Conservation (phyloP, 2,329 filamentous ascomycete genomes). For the Xylariales sp. region DNA sequence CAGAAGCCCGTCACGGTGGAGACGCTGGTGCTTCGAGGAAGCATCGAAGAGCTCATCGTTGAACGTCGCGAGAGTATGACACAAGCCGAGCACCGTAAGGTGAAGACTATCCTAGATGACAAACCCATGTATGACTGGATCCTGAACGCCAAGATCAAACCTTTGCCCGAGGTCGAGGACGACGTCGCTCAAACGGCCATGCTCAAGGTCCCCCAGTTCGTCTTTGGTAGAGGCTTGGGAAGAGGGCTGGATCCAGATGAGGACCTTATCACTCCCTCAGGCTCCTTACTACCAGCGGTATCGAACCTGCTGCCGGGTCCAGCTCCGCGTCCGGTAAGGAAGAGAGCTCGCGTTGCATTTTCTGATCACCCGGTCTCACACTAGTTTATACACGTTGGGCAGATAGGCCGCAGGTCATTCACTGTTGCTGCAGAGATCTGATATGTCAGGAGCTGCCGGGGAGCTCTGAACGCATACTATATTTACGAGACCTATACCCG, state of each 20-base stretch:
- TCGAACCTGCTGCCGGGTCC: no score
- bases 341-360: no score
- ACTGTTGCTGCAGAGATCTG: no score
- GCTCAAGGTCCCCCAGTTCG: constrained; percentile 38
- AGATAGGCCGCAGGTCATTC: no score
- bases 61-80: constrained; percentile 71
- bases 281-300: no score
- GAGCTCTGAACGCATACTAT: no score
- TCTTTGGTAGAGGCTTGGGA: constrained; percentile 49
- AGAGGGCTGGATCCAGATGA: constrained; percentile 40
- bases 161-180: constrained; percentile 21
- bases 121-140: constrained; percentile 57
- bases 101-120: constrained; percentile 55
- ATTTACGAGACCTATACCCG: no score
- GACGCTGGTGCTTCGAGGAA: constrained; percentile 74
- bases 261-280: constrained; percentile 37
- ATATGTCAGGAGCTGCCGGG: no score
- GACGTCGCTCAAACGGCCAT: constrained; percentile 44
- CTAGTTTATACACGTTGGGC: no score
- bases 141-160: constrained; percentile 43
- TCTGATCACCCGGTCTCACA: no score
- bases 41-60: constrained; percentile 81
- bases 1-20: constrained; percentile 75
- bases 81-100: constrained; percentile 53
- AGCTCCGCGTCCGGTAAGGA: no score